A percentile compares a stretch with the other conserved stretches of the same genome.
Conservation (phyloP, 768 basidiomycete genomes). For the Leccinum truebloodii region DNA sequence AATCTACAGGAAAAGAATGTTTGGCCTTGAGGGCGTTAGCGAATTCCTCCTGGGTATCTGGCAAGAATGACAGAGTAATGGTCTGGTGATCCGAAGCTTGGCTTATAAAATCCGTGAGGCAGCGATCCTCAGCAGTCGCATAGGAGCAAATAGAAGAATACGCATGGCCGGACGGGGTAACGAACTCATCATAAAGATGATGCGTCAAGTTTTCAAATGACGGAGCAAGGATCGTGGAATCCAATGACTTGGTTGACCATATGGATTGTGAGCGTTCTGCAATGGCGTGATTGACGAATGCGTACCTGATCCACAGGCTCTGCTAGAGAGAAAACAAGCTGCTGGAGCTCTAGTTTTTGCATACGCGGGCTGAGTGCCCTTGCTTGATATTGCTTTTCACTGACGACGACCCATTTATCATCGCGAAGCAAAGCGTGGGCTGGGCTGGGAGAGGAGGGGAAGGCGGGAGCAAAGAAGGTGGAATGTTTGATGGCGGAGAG, state of each 20-base stretch:
- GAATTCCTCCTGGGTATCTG: constrained; percentile 54
- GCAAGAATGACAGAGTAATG: constrained; percentile 42
- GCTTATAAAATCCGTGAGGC: constrained; percentile 41
- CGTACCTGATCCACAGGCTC: constrained; percentile 41
- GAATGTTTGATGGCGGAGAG: constrained; percentile 77
- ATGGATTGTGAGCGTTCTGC: constrained; percentile 7
- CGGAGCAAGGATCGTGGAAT: constrained; percentile 45
- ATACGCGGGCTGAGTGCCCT: constrained; percentile 27
- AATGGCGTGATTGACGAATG: background rate
- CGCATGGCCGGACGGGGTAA: constrained; percentile 42
- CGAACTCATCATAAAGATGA: constrained; percentile 45
- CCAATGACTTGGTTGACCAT: constrained; percentile 30
- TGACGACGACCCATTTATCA: constrained; percentile 60
- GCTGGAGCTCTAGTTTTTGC: constrained; percentile 69
- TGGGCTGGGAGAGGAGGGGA: constrained; percentile 40
- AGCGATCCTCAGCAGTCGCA: too few species aligned
- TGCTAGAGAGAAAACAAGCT: constrained; percentile 63
- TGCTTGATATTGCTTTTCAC: constrained; percentile 52
- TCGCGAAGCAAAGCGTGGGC: constrained; percentile 55
- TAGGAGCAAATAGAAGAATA: too few species aligned
- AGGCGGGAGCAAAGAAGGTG: constrained; percentile 47
- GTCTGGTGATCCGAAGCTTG: constrained; percentile 39
- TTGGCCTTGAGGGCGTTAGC: constrained; percentile 39
- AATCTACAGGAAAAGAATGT: constrained; percentile 34
- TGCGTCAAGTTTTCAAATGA: constrained; percentile 50